phyloP scores from a whole-genome alignment of 75 land plant genomes.

The Pinus albicaulis region DNA sequence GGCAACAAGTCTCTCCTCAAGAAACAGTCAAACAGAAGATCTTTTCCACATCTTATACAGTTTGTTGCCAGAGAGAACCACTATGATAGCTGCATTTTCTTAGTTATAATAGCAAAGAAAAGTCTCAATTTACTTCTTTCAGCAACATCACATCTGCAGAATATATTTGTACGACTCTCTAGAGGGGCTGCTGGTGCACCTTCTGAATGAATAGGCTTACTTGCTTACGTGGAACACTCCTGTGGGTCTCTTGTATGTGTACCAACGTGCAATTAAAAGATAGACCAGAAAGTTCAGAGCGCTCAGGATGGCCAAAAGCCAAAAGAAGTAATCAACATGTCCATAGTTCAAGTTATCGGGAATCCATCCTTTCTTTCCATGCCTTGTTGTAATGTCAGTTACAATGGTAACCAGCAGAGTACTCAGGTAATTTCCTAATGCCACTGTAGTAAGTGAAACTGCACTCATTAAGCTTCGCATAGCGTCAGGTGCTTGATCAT shows the following conservation, averaged over 20 bases:
- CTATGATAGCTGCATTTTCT: too few relatives aligned
- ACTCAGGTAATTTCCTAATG: conserved; percentile 79
- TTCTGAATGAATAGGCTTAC: not conserved
- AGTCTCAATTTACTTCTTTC: too few relatives aligned
- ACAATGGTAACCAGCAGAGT: conserved; percentile 59
- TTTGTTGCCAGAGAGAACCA: too few relatives aligned
- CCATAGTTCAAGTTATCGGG: conserved; percentile 76
- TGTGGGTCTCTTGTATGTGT: conserved; percentile 42
- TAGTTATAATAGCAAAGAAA: too few relatives aligned
- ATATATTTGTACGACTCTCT: too few relatives aligned
- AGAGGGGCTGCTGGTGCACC: too few relatives aligned
- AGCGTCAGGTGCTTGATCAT: conserved; percentile 87
- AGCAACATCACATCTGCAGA: too few relatives aligned
- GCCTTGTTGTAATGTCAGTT: conserved; percentile 34
- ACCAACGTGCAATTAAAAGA: conserved; percentile 33
- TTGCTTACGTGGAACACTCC: not conserved
- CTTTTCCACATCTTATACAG: too few relatives aligned
- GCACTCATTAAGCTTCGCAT: conserved; percentile 76
- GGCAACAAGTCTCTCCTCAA: too few relatives aligned
- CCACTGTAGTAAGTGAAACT: conserved; percentile 57
- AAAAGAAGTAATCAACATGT: conserved; percentile 80
- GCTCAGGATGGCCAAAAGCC: conserved; percentile 64
- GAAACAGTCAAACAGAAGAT: too few relatives aligned
- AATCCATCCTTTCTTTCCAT: conserved; percentile 71
- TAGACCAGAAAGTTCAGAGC: conserved; percentile 44